A percentile compares a stretch with the other conserved stretches of the same genome.
Evolutionary conservation across 1,139 yeast species (phyloP).

Genomic region (Yamadazyma aaseri): DNA sequence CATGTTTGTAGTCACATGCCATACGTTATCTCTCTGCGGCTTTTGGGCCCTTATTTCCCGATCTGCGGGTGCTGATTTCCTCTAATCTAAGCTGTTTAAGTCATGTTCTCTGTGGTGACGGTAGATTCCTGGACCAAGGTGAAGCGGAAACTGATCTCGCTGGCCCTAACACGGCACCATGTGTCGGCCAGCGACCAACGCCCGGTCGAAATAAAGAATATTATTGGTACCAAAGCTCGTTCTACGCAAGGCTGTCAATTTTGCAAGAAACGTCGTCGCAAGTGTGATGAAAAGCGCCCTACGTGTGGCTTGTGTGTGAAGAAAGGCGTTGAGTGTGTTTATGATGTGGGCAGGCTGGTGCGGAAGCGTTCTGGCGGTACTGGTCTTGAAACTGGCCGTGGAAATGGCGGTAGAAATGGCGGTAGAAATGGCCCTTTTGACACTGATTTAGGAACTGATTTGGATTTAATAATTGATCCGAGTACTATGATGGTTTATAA

Average conservation of each 20-base stretch:
- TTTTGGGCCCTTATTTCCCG: too few species aligned
- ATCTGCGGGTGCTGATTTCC: too few species aligned
- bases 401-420: neutral
- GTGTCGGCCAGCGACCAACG: slow-evolving; percentile 5
- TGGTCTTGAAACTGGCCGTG: slow-evolving; percentile 34
- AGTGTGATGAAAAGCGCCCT: slow-evolving; percentile 30
- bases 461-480: too few species aligned
- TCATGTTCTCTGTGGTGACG: slow-evolving; percentile 11
- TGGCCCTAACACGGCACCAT: neutral
- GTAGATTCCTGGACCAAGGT: slow-evolving; percentile 8
- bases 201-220: slow-evolving; percentile 11
- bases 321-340: slow-evolving; percentile 22
- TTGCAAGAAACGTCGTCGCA: slow-evolving; percentile 21
- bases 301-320: slow-evolving; percentile 22
- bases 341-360: slow-evolving; percentile 27
- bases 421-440: too few species aligned
- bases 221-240: slow-evolving; percentile 14
- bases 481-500: too few species aligned
- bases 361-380: slow-evolving; percentile 32
- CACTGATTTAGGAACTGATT: too few species aligned
- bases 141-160: too few species aligned
- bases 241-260: slow-evolving; percentile 20
- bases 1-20: too few species aligned
- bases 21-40: too few species aligned
- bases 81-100: too few species aligned